These are phyloP conservation scores for Daldinia loculata DNA, from an alignment of 495 filamentous ascomycete genomes.

Conservation along the genomic window DNA sequence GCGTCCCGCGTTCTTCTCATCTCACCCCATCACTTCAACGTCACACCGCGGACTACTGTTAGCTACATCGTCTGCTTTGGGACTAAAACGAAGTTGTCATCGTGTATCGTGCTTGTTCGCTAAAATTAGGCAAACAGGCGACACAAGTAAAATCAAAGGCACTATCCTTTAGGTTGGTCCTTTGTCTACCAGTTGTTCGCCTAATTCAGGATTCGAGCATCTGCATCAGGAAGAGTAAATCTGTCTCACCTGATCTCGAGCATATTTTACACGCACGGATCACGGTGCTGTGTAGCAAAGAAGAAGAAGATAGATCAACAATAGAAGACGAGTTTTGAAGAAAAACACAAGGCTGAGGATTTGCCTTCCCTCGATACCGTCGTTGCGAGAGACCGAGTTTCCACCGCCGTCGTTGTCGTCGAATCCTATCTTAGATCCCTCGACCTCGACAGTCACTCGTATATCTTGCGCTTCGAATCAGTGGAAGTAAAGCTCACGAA, in stretches of 20 bases:
- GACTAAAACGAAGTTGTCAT: conserved; percentile 1
- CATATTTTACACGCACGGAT: conserved; percentile 38
- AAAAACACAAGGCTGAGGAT: conserved; percentile 21
- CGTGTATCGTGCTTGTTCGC: conserved; percentile 22
- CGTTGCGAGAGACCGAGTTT: conserved; percentile 43
- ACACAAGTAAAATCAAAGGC: conserved; percentile 33
- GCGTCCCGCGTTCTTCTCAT: not conserved
- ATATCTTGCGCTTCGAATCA: conserved; percentile 42
- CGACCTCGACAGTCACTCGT: conserved; percentile 44
- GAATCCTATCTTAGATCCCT: conserved; percentile 37
- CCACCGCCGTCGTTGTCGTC: conserved; percentile 38
- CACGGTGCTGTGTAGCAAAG: conserved; percentile 47
- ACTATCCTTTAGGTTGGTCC: conserved; percentile 22
- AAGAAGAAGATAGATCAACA: conserved; percentile 43
- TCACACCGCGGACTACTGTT: conserved; percentile 5
- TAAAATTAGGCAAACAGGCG: conserved; percentile 31
- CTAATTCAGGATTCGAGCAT: conserved; percentile 42
- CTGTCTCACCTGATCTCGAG: conserved; percentile 10
- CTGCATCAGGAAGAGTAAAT: conserved; percentile 13
- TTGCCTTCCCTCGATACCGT: conserved; percentile 36
- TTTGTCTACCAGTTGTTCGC: conserved; percentile 39
- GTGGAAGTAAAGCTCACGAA: conserved; percentile 30
- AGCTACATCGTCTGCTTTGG: conserved; percentile 13
- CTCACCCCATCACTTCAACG: conserved; percentile 27
- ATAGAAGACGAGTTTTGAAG: conserved; percentile 43